These are phyloP conservation scores for Leucocoprinus leucothites DNA, from an alignment of 768 basidiomycete species.

Conservation along the genomic window DNA sequence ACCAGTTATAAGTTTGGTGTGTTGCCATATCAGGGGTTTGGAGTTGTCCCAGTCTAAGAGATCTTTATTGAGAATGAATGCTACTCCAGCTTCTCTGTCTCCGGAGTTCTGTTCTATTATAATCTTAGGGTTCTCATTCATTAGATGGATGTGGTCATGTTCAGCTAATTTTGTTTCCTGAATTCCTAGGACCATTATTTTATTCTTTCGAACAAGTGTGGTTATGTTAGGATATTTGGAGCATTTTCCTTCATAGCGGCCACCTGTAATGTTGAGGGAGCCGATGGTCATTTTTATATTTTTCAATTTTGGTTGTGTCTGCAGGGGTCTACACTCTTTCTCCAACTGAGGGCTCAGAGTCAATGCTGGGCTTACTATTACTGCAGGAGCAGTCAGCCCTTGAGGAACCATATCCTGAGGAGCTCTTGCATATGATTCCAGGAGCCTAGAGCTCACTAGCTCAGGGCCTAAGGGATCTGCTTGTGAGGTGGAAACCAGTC, in stretches of 20 bases:
- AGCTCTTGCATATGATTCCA: not conserved
- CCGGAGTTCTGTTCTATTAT: slow-evolving; percentile 12
- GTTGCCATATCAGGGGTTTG: slow-evolving; percentile 14
- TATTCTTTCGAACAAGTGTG: not conserved
- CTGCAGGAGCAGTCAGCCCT: not conserved
- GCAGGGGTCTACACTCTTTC: not conserved
- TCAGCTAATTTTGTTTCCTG: slow-evolving; percentile 3
- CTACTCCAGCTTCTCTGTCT: slow-evolving; percentile 24
- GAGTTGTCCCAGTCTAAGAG: slow-evolving; percentile 14
- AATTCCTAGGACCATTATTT: slow-evolving; percentile 4
- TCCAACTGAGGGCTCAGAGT: too few species aligned
- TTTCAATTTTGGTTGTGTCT: not conserved
- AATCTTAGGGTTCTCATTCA: not conserved
- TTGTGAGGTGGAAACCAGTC: not conserved
- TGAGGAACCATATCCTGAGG: not conserved
- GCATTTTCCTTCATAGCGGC: not conserved
- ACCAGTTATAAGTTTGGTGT: slow-evolving; percentile 20
- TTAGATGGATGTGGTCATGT: slow-evolving; percentile 1
- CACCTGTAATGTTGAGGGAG: slow-evolving; percentile 8
- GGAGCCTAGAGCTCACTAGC: not conserved
- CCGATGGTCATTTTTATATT: not conserved
- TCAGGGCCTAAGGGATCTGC: not conserved
- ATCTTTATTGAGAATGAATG: slow-evolving; percentile 29
- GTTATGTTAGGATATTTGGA: not conserved
- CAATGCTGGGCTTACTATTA: not conserved